These are phyloP conservation scores for Trypanosomatidae sp. DNA, from an alignment of 208 protist genomes.

Conservation along the genomic window DNA sequence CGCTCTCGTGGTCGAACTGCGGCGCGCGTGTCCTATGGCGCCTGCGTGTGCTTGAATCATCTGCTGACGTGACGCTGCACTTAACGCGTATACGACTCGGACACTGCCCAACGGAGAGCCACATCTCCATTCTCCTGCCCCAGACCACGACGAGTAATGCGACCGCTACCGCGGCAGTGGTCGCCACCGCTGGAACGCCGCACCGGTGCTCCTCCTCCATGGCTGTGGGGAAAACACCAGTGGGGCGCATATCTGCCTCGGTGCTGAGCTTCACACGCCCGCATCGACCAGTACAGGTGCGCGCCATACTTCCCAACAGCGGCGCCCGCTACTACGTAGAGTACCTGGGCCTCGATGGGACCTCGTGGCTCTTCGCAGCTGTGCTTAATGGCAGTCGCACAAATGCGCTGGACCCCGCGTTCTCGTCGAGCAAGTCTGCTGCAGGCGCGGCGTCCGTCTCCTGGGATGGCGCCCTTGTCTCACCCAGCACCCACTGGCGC, in stretches of 20 bases:
- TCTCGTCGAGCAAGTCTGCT: neutral
- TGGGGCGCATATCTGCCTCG: neutral
- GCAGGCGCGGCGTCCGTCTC: slow-evolving; percentile 9
- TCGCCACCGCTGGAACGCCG: no score
- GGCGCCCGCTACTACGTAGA: slow-evolving; percentile 57
- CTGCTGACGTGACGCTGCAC: slow-evolving; percentile 16
- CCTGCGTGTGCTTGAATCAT: slow-evolving; percentile 20
- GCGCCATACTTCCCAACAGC: slow-evolving; percentile 41
- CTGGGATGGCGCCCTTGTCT: slow-evolving; percentile 35
- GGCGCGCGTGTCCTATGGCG: slow-evolving; percentile 23
- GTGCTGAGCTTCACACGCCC: slow-evolving; percentile 11
- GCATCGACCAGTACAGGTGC: slow-evolving; percentile 40
- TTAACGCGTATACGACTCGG: slow-evolving; percentile 20
- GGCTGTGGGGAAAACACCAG: neutral
- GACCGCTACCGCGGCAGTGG: no score
- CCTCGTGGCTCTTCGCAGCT: slow-evolving; percentile 52
- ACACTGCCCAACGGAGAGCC: slow-evolving; percentile 9
- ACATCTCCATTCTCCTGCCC: neutral
- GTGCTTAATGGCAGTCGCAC: slow-evolving; percentile 32
- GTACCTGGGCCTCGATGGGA: slow-evolving; percentile 63
- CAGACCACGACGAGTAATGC: neutral
- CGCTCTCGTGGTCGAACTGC: slow-evolving; percentile 25
- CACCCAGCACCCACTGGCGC: slow-evolving; percentile 58
- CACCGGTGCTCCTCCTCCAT: neutral
- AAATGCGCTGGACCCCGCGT: neutral